phyloP scores from a whole-genome alignment of 352 stramenopile species.

The Phytophthora cactorum region DNA sequence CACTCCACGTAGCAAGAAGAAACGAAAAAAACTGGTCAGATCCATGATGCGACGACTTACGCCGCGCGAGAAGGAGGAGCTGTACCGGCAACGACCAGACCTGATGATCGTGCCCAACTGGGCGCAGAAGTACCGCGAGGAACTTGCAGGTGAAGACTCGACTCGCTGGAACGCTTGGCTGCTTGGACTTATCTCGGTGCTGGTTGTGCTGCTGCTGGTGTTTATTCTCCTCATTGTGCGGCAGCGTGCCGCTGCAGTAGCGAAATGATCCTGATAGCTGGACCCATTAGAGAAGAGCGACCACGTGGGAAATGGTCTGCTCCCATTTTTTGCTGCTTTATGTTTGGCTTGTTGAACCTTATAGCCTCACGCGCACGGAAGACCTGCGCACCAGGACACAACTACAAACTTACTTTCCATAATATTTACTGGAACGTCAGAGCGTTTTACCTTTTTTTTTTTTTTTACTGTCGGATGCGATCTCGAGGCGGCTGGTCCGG shows the following conservation, averaged over 20 bases:
- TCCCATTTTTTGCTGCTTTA: constrained; percentile 42
- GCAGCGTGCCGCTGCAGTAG: constrained; percentile 41
- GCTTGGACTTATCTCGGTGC: constrained; percentile 70
- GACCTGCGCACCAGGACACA: constrained; percentile 21
- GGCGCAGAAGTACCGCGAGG: constrained; percentile 89
- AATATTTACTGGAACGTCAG: constrained; percentile 48
- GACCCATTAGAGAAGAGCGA: constrained; percentile 36
- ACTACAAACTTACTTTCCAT: constrained; percentile 44
- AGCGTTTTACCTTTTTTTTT: constrained; percentile 26
- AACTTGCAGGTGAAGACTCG: constrained; percentile 73
- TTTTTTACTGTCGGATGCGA: too few relatives aligned
- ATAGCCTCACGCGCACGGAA: constrained; percentile 22
- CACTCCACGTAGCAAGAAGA: constrained; percentile 77
- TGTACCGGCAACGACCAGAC: constrained; percentile 82
- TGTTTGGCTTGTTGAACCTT: constrained; percentile 34
- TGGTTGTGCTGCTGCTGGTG: constrained; percentile 77
- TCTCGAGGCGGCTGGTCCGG: too few relatives aligned
- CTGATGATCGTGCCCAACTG: constrained; percentile 90
- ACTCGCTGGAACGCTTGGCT: constrained; percentile 82
- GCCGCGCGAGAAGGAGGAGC: constrained; percentile 83
- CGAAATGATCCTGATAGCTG: constrained; percentile 10
- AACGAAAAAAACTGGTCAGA: constrained; percentile 79
- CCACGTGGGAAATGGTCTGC: constrained; percentile 33
- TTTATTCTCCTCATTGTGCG: constrained; percentile 79
- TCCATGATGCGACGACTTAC: constrained; percentile 84